Conservation (phyloP, 371 early-diverging fungal genomes). For the Actinomucor elegans region DNA sequence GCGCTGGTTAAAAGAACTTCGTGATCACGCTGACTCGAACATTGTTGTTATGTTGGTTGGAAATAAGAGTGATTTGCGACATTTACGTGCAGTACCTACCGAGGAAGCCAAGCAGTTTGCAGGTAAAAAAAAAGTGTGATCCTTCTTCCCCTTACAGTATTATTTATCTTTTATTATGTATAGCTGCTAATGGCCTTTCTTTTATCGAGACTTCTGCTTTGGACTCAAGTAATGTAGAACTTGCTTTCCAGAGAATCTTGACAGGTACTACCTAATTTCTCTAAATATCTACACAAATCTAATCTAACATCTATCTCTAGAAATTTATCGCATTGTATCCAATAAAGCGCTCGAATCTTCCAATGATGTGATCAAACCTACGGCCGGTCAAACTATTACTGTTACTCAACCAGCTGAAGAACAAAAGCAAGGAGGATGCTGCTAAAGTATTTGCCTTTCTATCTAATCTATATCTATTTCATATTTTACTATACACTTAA, state of each 20-base stretch:
- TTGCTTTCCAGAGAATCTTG: constrained; percentile 90
- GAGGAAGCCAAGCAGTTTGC: constrained; percentile 98
- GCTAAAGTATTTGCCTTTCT: background rate
- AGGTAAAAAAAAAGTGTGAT: constrained; percentile 44
- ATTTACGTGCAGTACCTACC: constrained; percentile 93
- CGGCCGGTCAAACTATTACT: constrained; percentile 76
- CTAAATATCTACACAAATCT: no score
- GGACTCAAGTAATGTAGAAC: constrained; percentile 93
- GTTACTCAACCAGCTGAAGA: constrained; percentile 71
- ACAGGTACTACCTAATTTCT: no score
- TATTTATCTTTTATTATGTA: constrained; percentile 2
- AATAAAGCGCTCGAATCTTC: constrained; percentile 87
- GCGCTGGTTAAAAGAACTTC: constrained; percentile 98
- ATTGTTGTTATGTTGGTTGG: constrained; percentile 99
- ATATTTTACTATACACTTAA: no score
- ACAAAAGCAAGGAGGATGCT: constrained; percentile 73
- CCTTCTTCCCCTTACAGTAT: constrained; percentile 1
- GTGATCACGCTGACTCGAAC: constrained; percentile 96
- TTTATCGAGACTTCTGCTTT: constrained; percentile 97
- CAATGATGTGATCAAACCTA: constrained; percentile 71
- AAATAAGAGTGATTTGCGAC: constrained; percentile 99
- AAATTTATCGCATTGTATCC: constrained; percentile 92
- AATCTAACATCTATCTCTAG: no score
- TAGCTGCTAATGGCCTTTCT: constrained; percentile 86
- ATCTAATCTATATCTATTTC: no score